Conservation (phyloP, 495 filamentous ascomycete genomes). For the Aspergillus kassunensis region DNA sequence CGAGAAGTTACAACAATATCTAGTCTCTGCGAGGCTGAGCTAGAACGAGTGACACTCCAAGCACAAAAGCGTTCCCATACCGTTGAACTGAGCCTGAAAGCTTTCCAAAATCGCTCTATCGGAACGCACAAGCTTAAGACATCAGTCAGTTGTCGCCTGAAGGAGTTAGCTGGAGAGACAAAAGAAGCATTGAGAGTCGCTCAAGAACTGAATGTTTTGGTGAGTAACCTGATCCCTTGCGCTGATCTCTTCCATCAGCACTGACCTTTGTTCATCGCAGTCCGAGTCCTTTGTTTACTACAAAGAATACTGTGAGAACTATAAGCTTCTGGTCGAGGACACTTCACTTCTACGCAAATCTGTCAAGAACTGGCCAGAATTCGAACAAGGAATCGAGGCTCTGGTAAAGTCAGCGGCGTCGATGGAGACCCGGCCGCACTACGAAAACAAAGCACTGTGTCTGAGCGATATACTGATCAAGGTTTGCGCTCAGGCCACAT, state of each 20-base stretch:
- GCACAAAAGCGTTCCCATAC: constrained; percentile 20
- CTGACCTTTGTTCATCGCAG: constrained; percentile 35
- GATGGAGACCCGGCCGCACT: constrained; percentile 57
- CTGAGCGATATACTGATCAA: constrained; percentile 89
- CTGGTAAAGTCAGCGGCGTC: constrained; percentile 72
- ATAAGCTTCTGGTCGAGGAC: constrained; percentile 76
- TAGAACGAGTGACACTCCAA: constrained; percentile 20
- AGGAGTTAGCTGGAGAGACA: constrained; percentile 60
- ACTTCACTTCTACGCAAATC: constrained; percentile 62
- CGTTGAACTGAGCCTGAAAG: constrained; percentile 28
- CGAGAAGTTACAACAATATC: constrained; percentile 31
- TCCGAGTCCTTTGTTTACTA: constrained; percentile 79
- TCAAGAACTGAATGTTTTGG: constrained; percentile 69
- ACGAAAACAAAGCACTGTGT: constrained; percentile 68
- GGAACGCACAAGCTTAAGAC: constrained; percentile 26
- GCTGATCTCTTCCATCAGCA: constrained; percentile 1
- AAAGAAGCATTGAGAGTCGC: constrained; percentile 70
- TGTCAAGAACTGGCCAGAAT: constrained; percentile 71
- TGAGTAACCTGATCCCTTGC: constrained; percentile 31
- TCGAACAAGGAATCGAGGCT: constrained; percentile 85
- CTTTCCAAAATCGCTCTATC: constrained; percentile 29
- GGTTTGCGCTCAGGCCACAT: constrained; percentile 46
- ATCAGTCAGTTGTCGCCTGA: constrained; percentile 25
- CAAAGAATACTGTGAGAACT: constrained; percentile 82
- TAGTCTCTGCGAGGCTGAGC: constrained; percentile 12